Base-by-base conservation (phyloP, 2,329 filamentous ascomycete genomes). In the Alternaria atra region DNA sequence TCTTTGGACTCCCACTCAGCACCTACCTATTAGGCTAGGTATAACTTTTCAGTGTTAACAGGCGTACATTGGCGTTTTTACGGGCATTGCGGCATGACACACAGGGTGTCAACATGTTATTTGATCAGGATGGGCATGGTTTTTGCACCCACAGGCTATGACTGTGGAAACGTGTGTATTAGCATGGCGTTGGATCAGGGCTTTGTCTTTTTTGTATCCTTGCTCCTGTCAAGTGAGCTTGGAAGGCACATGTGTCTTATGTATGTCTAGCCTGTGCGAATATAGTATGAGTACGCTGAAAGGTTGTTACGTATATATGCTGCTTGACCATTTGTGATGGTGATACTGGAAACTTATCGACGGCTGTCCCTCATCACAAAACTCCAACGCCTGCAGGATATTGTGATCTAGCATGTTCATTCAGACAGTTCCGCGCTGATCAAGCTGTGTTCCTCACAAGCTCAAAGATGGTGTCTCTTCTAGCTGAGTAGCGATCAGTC, bases 111-210 rank as follows among this genome's bases (percentile, higher is more conserved):
- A 43, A 25, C 39, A 32, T 55, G 12, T 58, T 40, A 7, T 52
- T 27, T 34, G 50, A 52, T 52, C 47, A 46, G 29, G 52, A 39
- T 42, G 29, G 52, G 35, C 34, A 56, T 58, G 27, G 32, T 44
- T 52, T 17, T 34, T 27, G 27, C 29, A 44, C 30, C 35, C 46
- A 50, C 46, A 35, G 46, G 46, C 32, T 50, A 50, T 20, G 30
- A 50, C 46, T 25, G 34, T 50, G 46, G 51, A 53, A 34, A 32
- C 23, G 30, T 50, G 13, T 52, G 50, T 48, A 44, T 68, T 68
- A 68, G 66, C 66, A 66, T 65, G 66, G 66, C 61, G 64, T 63
- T 66, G 64, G 64, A 48, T 59, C 8, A 25, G 20, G 60, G 37
- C 13, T 47, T 35, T 60, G 40, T 42, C 29, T 50, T 34, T 20